Conservation (phyloP, 805 yeast genomes). For the Metschnikowia baotianmanensis region DNA sequence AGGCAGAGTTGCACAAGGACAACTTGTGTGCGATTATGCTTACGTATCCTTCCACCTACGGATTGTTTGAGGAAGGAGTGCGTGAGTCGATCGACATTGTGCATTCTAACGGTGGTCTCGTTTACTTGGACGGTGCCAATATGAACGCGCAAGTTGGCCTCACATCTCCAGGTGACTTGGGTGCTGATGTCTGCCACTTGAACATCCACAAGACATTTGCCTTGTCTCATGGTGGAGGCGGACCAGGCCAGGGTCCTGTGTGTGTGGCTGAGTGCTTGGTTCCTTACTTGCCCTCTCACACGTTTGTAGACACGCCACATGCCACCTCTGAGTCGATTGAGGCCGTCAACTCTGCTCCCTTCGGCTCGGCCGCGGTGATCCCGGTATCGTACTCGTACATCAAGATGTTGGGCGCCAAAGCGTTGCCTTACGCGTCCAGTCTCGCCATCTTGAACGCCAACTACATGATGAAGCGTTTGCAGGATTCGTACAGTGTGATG, state of each 20-base stretch:
- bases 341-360: conserved; percentile 91
- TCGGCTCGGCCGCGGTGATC: conserved; percentile 89
- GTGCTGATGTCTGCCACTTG: conserved; percentile 97
- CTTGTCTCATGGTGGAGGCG: conserved; percentile 99
- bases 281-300: conserved; percentile 81
- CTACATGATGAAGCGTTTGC: conserved; percentile 83
- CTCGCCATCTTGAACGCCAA: conserved; percentile 94
- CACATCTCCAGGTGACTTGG: conserved; percentile 95
- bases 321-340: conserved; percentile 52
- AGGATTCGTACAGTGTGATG: conserved; percentile 68
- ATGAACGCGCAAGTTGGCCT: conserved; percentile 99
- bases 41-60: conserved; percentile 97
- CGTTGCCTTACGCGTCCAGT: conserved; percentile 81
- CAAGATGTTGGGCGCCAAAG: conserved; percentile 85
- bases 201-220: conserved; percentile 97
- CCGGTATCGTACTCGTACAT: conserved; percentile 95
- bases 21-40: conserved; percentile 90
- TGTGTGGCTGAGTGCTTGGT: conserved; percentile 82
- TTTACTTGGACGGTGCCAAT: conserved; percentile 97
- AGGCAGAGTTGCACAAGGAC: conserved; percentile 66
- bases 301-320: conserved; percentile 52
- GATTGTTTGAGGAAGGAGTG: conserved; percentile 91
- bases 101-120: conserved; percentile 89
- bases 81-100: conserved; percentile 81
- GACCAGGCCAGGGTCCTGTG: conserved; percentile 98